Evolutionary conservation across 208 protist genomes (phyloP), one percentile per base, ranked within the genome.

Genomic region (Leptomonas pyrrhocoris): DNA sequence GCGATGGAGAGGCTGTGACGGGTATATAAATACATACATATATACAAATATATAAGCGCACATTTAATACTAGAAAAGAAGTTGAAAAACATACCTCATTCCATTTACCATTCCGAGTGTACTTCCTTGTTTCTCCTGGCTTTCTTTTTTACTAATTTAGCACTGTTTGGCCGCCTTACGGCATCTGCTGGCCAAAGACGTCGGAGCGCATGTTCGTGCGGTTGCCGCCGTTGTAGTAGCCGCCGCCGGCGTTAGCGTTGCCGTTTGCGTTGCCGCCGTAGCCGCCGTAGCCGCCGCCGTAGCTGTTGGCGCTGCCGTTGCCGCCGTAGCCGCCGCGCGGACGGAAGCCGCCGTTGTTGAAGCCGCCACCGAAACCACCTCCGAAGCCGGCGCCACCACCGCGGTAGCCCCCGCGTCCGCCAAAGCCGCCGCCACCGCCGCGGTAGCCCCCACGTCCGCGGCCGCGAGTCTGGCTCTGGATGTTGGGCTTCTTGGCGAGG

Each of bases 401-500:
- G 54, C 61, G 49, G 31, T 60, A 61, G 54, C 55, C 28, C 34
- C 79, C 75, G 61, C 74, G 58, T 27, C 57, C 40, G 59, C 53
- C 68, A 70, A 68, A 56, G 65, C 71, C 68, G 42, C 73, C 58
- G 71, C 61, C 54, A 43, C 75, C 77, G 56, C 60, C 56, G 73
- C 73, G 72, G 61, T 74, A 82, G 48, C 84, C 84, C 56, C 79
- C 83, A 65, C 85, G 69, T 12, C 79, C 79, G 65, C 89, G 72
- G 48, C 83, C 79, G 64, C 78, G 75, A 43, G 68, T 27, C 40
- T 70, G 68, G 73, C 73, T 86, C 65, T 82, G 83, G 30, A 77
- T 62, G 76, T 92, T 92, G 42, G 92, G 89, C 64, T 88, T 89
- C 79, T 96, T 96, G 18, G 80, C 85, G 8, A 96, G 79, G 16